A percentile compares a stretch with the other conserved stretches of the same genome.
phyloP scores from a whole-genome alignment of 306 rosid genomes.

The Quercus dentata region DNA sequence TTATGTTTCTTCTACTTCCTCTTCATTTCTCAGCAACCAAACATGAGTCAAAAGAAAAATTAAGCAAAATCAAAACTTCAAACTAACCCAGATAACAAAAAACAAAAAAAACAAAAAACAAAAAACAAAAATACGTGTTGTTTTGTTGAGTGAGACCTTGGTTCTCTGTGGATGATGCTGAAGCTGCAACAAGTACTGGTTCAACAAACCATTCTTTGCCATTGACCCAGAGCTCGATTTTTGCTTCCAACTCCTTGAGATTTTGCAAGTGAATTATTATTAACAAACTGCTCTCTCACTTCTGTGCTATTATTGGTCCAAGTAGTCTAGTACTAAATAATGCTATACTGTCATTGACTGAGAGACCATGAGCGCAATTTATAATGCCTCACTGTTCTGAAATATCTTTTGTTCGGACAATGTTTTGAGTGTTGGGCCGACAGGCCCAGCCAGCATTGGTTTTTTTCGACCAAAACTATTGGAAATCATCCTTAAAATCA shows the following conservation, averaged over 20 bases:
- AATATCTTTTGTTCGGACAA: too few species aligned
- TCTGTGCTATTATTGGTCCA: too few species aligned
- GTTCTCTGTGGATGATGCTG: slow-evolving; percentile 77
- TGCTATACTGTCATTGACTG: neutral
- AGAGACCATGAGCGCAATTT: too few species aligned
- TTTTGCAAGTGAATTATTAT: neutral
- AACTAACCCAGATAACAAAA: neutral
- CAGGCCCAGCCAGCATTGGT: too few species aligned
- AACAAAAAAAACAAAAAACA: too few species aligned
- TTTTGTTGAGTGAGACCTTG: slow-evolving; percentile 39
- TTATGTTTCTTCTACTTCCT: neutral
- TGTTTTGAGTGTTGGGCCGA: too few species aligned
- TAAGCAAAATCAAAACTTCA: neutral
- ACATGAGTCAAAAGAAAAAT: neutral
- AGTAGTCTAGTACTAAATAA: too few species aligned
- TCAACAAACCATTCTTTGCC: slow-evolving; percentile 65
- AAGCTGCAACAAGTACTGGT: slow-evolving; percentile 70
- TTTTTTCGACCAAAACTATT: too few species aligned
- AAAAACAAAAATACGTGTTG: neutral
- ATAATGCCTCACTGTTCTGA: too few species aligned
- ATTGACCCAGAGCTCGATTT: slow-evolving; percentile 45
- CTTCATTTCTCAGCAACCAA: neutral
- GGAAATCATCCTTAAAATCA: too few species aligned
- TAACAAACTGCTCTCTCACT: too few species aligned
- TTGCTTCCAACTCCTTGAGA: neutral